Evolutionary conservation across 73 alveolate species (phyloP).

Genomic region (Paramecium primaurelia): DNA sequence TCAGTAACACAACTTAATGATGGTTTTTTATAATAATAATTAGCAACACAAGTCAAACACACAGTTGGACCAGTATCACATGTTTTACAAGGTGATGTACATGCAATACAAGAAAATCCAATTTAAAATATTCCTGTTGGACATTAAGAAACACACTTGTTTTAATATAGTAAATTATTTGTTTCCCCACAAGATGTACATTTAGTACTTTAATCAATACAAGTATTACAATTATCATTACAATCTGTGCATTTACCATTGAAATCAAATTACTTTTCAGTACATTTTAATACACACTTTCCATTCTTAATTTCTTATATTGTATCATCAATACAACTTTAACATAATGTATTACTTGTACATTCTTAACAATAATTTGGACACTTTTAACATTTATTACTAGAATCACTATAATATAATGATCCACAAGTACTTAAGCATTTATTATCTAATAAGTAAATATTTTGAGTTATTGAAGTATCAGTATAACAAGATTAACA

Average conservation of each 20-base stretch:
- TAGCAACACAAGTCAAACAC: background rate
- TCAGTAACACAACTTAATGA: background rate
- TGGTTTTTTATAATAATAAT: background rate
- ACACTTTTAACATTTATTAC: background rate
- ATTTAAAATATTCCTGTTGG: background rate
- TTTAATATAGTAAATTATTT: background rate
- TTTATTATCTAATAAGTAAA: background rate
- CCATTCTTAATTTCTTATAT: background rate
- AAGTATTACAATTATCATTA: background rate
- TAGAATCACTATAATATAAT: background rate
- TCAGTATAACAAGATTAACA: background rate
- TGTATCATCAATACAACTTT: background rate
- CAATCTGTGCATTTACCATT: background rate
- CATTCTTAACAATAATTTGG: background rate
- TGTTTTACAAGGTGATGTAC: constrained; percentile 25
- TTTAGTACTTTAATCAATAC: background rate
- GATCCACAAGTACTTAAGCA: background rate
- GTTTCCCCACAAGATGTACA: background rate
- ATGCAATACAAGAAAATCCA: background rate
- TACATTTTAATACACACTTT: background rate
- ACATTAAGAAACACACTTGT: background rate
- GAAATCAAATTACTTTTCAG: background rate
- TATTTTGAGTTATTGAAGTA: background rate
- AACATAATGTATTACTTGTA: background rate
- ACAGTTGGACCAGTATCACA: background rate